Percentiles rank a stretch among this genome's conserved stretches.
These are phyloP conservation scores for Aureobasidium sp. DNA, from an alignment of 2,329 filamentous ascomycete genomes.

Conservation along the genomic window DNA sequence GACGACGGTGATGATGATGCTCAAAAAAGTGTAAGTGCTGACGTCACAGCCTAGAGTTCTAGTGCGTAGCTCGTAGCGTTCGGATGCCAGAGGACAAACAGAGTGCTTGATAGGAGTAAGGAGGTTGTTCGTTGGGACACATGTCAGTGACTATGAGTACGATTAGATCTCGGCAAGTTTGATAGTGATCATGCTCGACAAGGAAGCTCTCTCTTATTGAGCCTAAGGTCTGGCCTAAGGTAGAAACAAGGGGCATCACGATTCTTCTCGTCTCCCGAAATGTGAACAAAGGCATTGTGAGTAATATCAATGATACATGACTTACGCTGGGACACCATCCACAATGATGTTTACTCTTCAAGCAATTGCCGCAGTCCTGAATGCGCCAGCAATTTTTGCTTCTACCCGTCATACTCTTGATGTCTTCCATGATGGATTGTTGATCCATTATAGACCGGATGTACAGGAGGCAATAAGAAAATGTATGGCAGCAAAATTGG, in stretches of 20 bases:
- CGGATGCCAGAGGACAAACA: conserved; percentile 32
- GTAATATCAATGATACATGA: too few species aligned
- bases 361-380: conserved; percentile 28
- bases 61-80: conserved; percentile 42
- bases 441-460: neutral
- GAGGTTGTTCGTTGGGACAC: conserved; percentile 36
- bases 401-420: neutral
- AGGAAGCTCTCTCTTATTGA: too few species aligned
- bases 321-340: conserved; percentile 41
- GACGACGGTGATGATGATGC: conserved; percentile 37
- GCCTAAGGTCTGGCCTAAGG: too few species aligned
- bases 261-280: too few species aligned
- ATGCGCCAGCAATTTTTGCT: conserved; percentile 26
- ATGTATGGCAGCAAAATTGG: neutral
- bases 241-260: too few species aligned
- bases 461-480: neutral
- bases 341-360: conserved; percentile 28
- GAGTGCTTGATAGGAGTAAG: conserved; percentile 33
- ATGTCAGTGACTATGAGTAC: conserved; percentile 33
- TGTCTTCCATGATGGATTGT: neutral
- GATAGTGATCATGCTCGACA: too few species aligned
- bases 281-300: too few species aligned
- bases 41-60: conserved; percentile 39
- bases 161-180: neutral
- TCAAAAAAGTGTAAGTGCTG: conserved; percentile 41